Base-by-base conservation (phyloP, 2,329 filamentous ascomycete genomes). In the Colletotrichum sp. region DNA sequence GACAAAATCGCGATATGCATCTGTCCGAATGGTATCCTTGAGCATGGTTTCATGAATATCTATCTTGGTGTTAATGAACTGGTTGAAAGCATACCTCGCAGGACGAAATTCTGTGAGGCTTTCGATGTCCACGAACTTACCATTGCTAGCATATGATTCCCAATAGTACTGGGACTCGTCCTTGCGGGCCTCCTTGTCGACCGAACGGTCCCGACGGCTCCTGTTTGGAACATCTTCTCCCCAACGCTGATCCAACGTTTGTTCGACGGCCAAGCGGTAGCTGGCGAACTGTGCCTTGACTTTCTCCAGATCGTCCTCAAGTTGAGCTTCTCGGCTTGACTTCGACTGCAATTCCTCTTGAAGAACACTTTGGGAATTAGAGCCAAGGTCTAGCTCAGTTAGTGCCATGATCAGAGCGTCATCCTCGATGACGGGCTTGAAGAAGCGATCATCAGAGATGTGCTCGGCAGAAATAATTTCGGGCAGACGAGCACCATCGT, bases 1-100 rank as follows among this genome's bases (percentile, higher is more conserved):
- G 81, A 98, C 96, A 83, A 98, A 98, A 85, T 98, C 96, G 61
- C 96, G 93, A 85, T 98, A 98, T 5, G 95, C 94, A 80, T 98
- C 94, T 13, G 96, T 98, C 67, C 96, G 94, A 55, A 98, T 90
- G 0, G 91, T 89, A 81, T 98, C 96, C 83, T 98, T 98, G 77
- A 98, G 90, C 96, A 98, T 98, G 9, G 94, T 96, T 82, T 98
- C 95, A 83, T 98, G 96, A 71, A 98, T 98, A 73, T 95, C 95
- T 94, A n/a, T 10, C 10, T 56, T 26, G 36, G 43, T 13, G 71
- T 58, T 21, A 70, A 70, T 76, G 55, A 68, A 10, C 18, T 48
- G 18, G n/a, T 48, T 48, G 38, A n/a, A 16, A 26, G 58, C 26
- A 38, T 7, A 58, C 18, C 61, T 18, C 38, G 8, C 28, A 9